phyloP scores from a whole-genome alignment of 352 stramenopile species.

The Poterioochromonas sp. region DNA sequence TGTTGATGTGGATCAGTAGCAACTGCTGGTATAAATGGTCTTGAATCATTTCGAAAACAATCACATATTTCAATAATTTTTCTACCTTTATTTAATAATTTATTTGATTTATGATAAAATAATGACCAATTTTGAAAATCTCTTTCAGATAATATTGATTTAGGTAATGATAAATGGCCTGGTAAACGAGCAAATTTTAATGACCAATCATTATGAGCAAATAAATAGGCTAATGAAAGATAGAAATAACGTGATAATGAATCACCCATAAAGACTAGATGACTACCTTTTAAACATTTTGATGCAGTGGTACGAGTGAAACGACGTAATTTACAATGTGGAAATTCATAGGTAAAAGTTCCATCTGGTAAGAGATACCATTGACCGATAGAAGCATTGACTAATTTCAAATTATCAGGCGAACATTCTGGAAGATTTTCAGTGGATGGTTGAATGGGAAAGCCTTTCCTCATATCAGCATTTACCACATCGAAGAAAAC shows the following conservation, averaged over 20 bases:
- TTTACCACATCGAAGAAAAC: too few species aligned
- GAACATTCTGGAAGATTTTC: too few species aligned
- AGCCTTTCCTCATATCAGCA: too few species aligned
- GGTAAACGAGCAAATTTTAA: background rate
- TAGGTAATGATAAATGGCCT: background rate
- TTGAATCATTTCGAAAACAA: background rate
- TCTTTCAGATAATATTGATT: background rate
- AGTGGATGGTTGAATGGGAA: too few species aligned
- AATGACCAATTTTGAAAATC: background rate
- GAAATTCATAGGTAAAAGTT: background rate
- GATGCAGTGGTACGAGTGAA: background rate
- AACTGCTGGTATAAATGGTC: background rate
- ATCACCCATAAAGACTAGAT: background rate
- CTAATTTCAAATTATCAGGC: slow-evolving; percentile 34
- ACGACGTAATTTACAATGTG: background rate
- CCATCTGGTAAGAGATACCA: background rate
- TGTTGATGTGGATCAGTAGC: too few species aligned
- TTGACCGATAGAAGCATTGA: background rate
- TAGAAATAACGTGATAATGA: slow-evolving; percentile 1
- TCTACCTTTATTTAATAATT: background rate
- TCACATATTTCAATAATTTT: background rate
- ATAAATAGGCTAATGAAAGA: background rate
- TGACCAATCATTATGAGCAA: background rate
- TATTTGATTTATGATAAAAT: background rate
- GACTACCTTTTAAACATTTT: background rate